Percentiles rank a stretch among this genome's conserved stretches.
Conservation (phyloP, 1,139 yeast genomes). For the Kurtzmaniella quercitrusa region DNA sequence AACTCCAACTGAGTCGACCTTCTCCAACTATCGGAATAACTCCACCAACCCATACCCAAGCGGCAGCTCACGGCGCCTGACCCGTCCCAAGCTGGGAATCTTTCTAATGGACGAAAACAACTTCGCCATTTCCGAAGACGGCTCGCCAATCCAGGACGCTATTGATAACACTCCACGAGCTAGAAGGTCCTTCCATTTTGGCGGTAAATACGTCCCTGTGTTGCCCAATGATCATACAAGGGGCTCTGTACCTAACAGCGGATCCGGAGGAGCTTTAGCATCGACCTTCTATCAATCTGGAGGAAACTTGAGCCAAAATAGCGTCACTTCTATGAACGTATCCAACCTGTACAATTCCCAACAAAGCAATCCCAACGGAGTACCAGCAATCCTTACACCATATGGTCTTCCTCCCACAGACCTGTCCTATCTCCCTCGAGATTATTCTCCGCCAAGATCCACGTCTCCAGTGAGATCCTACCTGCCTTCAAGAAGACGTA, state of each 20-base stretch:
- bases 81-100: slow-evolving; percentile 36
- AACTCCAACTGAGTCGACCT: neutral
- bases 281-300: neutral
- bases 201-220: slow-evolving; percentile 9
- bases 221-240: slow-evolving; percentile 11
- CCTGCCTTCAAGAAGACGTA: slow-evolving; percentile 18
- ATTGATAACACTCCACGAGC: slow-evolving; percentile 20
- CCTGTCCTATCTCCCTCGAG: slow-evolving; percentile 5
- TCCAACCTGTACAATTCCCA: neutral
- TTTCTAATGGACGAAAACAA: slow-evolving; percentile 26
- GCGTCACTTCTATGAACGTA: slow-evolving; percentile 7
- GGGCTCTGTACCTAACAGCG: slow-evolving; percentile 8
- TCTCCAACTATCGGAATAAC: neutral
- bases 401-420: slow-evolving; percentile 9
- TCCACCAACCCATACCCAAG: neutral
- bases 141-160: slow-evolving; percentile 17
- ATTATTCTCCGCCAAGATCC: slow-evolving; percentile 12
- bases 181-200: slow-evolving; percentile 17
- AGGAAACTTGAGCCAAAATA: slow-evolving; percentile 4
- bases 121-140: slow-evolving; percentile 29
- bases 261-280: slow-evolving; percentile 7
- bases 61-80: neutral
- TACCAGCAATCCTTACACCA: neutral
- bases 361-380: neutral
- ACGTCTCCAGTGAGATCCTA: slow-evolving; percentile 29